phyloP scores from a whole-genome alignment of 2,329 filamentous ascomycete genomes.

The Truncatella angustata region DNA sequence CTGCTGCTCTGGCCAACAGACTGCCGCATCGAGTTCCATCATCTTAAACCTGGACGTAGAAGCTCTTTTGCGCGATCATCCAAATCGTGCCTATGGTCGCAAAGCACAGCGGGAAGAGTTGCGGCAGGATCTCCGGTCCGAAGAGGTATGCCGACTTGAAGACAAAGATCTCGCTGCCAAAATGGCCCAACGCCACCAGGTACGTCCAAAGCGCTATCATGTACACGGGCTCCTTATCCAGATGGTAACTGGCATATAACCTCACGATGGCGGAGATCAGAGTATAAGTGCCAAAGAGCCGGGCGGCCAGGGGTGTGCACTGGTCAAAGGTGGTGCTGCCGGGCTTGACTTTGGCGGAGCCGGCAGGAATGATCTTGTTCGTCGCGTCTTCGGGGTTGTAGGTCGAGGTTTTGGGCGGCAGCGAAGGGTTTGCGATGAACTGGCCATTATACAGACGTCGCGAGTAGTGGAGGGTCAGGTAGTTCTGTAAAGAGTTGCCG shows the following conservation, averaged over 20 bases:
- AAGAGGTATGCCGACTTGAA: conserved; percentile 73
- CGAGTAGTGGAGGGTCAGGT: conserved; percentile 76
- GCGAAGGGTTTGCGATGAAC: conserved; percentile 50
- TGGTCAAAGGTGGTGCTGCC: conserved; percentile 49
- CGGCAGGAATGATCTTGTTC: conserved; percentile 48
- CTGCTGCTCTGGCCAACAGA: no score
- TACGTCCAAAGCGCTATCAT: conserved; percentile 82
- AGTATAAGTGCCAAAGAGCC: conserved; percentile 88
- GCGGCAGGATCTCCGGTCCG: conserved; percentile 53
- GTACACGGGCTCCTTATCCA: conserved; percentile 71
- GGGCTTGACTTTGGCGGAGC: conserved; percentile 40
- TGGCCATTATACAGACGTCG: conserved; percentile 79
- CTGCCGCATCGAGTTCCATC: no score
- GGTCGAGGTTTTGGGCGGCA: conserved; percentile 37
- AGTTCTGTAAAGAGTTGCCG: conserved; percentile 82
- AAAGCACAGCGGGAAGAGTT: conserved; percentile 54
- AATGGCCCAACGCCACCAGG: conserved; percentile 73
- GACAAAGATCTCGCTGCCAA: conserved; percentile 74
- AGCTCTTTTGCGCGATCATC: conserved; percentile 66
- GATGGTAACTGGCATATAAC: conserved; percentile 80
- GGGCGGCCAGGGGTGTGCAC: conserved; percentile 72
- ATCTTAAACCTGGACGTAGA: conserved; percentile 55
- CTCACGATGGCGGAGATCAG: conserved; percentile 74
- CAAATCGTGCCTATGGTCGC: conserved; percentile 52
- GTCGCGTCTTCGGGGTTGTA: conserved; percentile 52